Conservation (phyloP, 331 rosid species). For the Rosa hybrid region DNA sequence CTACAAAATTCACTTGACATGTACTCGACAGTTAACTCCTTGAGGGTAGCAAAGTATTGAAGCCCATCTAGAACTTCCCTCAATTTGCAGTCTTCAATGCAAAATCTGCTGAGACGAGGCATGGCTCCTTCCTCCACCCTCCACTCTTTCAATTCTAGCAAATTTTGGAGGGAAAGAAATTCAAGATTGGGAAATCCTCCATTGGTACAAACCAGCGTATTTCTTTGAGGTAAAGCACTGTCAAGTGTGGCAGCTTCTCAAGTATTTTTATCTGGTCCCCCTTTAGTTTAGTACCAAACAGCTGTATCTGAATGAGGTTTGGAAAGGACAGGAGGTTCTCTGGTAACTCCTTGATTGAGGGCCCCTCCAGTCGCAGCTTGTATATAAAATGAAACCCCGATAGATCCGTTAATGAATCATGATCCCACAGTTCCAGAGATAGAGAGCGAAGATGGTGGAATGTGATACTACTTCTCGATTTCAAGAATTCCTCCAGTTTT, state of each 20-base stretch:
- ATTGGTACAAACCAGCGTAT: conserved; percentile 33
- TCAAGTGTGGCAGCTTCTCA: conserved; percentile 8
- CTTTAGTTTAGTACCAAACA: neutral
- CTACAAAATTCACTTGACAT: no score
- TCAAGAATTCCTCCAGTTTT: neutral
- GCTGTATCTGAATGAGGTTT: conserved; percentile 5
- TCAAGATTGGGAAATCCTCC: conserved; percentile 48
- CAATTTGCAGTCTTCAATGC: conserved; percentile 29
- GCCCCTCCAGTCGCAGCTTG: conserved; percentile 31
- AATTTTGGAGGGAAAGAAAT: conserved; percentile 21
- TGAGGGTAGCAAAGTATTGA: conserved; percentile 6
- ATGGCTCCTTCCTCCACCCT: conserved; percentile 38
- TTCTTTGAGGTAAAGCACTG: neutral
- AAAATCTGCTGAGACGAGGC: conserved; percentile 24
- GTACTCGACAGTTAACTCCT: no score
- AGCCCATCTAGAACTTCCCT: conserved; percentile 45
- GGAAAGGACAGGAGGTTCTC: conserved; percentile 8
- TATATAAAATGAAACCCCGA: conserved; percentile 32
- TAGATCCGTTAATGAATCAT: no score
- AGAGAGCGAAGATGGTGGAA: neutral
- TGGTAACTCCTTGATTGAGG: conserved; percentile 21
- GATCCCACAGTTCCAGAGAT: neutral
- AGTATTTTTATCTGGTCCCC: neutral
- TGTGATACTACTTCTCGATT: neutral
- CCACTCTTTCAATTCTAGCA: conserved; percentile 40